These are phyloP conservation scores for Wilcoxina mikolae DNA, from an alignment of 495 filamentous ascomycete species.

Conservation along the genomic window DNA sequence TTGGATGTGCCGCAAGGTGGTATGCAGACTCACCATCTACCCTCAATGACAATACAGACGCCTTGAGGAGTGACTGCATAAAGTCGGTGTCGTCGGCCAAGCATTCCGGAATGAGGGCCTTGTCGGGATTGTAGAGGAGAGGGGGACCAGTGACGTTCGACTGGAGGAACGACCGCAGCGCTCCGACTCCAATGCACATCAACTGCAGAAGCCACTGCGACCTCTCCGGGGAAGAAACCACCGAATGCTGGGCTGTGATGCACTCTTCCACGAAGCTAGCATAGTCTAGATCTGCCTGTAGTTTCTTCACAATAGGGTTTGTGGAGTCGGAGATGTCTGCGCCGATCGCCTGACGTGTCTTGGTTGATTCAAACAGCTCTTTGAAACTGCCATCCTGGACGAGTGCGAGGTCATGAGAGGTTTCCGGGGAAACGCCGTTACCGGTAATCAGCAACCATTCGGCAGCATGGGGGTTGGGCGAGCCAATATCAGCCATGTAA, in stretches of 20 bases:
- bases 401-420: constrained; percentile 7
- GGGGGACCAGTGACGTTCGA: constrained; percentile 82
- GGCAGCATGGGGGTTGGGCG: not conserved
- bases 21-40: constrained; percentile 80
- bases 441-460: constrained; percentile 22
- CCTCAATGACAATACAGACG: constrained; percentile 41
- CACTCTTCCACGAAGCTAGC: constrained; percentile 8
- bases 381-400: constrained; percentile 16
- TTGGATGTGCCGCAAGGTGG: constrained; percentile 62
- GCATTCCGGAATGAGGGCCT: constrained; percentile 40
- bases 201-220: constrained; percentile 8
- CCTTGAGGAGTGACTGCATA: constrained; percentile 12
- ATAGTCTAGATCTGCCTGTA: constrained; percentile 14
- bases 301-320: constrained; percentile 7
- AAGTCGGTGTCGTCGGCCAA: constrained; percentile 26
- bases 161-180: constrained; percentile 75
- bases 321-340: constrained; percentile 3
- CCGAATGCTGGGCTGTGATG: constrained; percentile 2
- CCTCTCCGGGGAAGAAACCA: not conserved
- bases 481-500: constrained; percentile 2
- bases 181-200: constrained; percentile 45
- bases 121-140: constrained; percentile 40
- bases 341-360: constrained; percentile 4
- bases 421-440: constrained; percentile 3
- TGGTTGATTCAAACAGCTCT: constrained; percentile 7